Conservation (phyloP, 345 rosid species). For the Eucalyptus regnans region DNA sequence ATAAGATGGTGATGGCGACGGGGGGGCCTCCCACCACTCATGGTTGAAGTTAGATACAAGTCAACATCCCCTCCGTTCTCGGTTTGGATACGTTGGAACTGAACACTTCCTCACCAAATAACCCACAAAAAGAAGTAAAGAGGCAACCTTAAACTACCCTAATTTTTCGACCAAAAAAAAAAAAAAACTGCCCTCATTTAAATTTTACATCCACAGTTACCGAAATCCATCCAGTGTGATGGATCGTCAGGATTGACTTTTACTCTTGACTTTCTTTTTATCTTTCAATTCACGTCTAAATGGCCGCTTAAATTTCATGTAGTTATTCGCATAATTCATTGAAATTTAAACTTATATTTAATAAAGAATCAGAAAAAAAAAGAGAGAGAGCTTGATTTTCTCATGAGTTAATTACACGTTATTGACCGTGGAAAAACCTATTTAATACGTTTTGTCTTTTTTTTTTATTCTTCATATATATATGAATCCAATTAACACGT, state of each 20-base stretch:
- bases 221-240: fast-evolving
- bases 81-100: neutral
- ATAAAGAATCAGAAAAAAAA: neutral
- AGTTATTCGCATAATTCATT: fast-evolving
- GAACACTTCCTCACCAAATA: neutral
- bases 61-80: neutral
- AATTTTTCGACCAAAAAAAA: too few species aligned
- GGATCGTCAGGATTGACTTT: neutral
- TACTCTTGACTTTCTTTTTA: fast-evolving
- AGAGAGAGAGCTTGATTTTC: neutral
- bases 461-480: fast-evolving
- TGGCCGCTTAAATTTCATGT: fast-evolving
- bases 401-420: neutral
- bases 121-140: neutral
- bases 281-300: neutral
- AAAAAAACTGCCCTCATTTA: neutral
- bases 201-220: neutral
- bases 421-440: neutral
- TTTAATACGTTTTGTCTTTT: neutral
- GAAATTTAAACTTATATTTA: neutral
- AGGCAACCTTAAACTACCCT: neutral
- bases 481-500: neutral
- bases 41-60: neutral
- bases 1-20: neutral
- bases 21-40: neutral